Conservation (phyloP, 768 basidiomycete species). For the Kondoa malvinella region DNA sequence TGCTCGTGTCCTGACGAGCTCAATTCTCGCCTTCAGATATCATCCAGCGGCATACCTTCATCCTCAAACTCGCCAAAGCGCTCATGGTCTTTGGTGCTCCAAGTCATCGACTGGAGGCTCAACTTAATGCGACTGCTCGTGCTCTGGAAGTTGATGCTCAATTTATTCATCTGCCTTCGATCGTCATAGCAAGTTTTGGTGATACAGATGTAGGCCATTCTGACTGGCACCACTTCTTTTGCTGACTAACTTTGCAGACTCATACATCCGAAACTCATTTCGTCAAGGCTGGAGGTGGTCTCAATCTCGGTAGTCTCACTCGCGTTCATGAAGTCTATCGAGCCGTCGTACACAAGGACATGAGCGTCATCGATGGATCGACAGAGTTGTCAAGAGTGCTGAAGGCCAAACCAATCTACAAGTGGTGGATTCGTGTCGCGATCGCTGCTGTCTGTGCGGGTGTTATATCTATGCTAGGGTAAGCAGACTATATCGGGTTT, state of each 20-base stretch:
- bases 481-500: slow-evolving; percentile 32
- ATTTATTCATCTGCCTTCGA: slow-evolving; percentile 47
- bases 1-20: not conserved
- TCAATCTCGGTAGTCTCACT: slow-evolving; percentile 69
- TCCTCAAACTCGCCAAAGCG: slow-evolving; percentile 66
- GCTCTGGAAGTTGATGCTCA: slow-evolving; percentile 83
- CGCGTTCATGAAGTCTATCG: slow-evolving; percentile 72
- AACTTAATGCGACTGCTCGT: slow-evolving; percentile 68
- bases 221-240: not conserved
- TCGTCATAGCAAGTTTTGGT: slow-evolving; percentile 66
- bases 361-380: slow-evolving; percentile 61
- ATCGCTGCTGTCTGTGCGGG: slow-evolving; percentile 56
- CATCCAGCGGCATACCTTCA: slow-evolving; percentile 62
- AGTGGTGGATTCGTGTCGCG: slow-evolving; percentile 44
- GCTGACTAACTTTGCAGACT: slow-evolving; percentile 31
- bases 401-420: slow-evolving; percentile 48
- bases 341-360: slow-evolving; percentile 74
- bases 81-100: slow-evolving; percentile 65
- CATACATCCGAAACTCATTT: slow-evolving; percentile 68
- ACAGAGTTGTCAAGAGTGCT: slow-evolving; percentile 49
- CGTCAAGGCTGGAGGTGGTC: slow-evolving; percentile 52
- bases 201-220: slow-evolving; percentile 40
- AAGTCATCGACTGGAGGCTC: slow-evolving; percentile 77
- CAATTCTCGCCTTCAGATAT: slow-evolving; percentile 42
- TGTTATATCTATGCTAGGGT: slow-evolving; percentile 67